Conservation (phyloP, 2,329 filamentous ascomycete genomes). For the Fusarium pilosicola region DNA sequence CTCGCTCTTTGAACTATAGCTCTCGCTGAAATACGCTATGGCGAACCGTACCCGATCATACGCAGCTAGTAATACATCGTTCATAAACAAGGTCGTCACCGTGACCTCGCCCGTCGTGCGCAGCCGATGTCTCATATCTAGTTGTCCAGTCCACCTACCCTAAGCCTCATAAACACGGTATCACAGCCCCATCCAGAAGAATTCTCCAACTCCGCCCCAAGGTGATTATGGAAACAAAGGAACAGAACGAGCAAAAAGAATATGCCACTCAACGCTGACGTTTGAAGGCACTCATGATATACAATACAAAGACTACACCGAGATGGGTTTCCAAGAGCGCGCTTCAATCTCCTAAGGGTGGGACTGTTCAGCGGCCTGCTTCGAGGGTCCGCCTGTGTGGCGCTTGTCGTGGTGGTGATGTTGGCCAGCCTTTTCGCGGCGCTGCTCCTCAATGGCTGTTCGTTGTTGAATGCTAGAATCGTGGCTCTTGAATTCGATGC, state of each 20-base stretch:
- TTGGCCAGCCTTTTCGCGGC: slow-evolving; percentile 80
- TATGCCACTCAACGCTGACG: slow-evolving; percentile 23
- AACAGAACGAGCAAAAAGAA: slow-evolving; percentile 23
- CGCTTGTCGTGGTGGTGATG: slow-evolving; percentile 56
- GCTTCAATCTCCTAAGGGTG: slow-evolving; percentile 15
- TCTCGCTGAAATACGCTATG: slow-evolving; percentile 33
- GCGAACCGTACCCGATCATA: slow-evolving; percentile 21
- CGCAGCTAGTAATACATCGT: slow-evolving; percentile 38
- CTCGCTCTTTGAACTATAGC: slow-evolving; percentile 35
- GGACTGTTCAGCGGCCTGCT: slow-evolving; percentile 48
- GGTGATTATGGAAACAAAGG: slow-evolving; percentile 26
- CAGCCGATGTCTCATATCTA: slow-evolving; percentile 13
- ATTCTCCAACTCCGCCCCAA: slow-evolving; percentile 30
- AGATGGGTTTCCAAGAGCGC: background rate
- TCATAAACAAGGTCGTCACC: slow-evolving; percentile 7
- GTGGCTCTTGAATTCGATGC: slow-evolving; percentile 94
- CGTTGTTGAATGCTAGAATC: slow-evolving; percentile 95
- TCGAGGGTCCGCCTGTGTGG: slow-evolving; percentile 44
- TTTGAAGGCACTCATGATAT: slow-evolving; percentile 30
- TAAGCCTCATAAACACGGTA: slow-evolving; percentile 36
- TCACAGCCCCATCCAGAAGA: slow-evolving; percentile 24
- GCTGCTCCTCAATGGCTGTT: slow-evolving; percentile 88
- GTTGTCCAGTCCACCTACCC: slow-evolving; percentile 11
- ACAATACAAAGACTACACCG: slow-evolving; percentile 35
- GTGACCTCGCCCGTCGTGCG: slow-evolving; percentile 3